Evolutionary conservation across 495 filamentous ascomycete genomes (phyloP).

Genomic region (Sphaerosporella brunnea): DNA sequence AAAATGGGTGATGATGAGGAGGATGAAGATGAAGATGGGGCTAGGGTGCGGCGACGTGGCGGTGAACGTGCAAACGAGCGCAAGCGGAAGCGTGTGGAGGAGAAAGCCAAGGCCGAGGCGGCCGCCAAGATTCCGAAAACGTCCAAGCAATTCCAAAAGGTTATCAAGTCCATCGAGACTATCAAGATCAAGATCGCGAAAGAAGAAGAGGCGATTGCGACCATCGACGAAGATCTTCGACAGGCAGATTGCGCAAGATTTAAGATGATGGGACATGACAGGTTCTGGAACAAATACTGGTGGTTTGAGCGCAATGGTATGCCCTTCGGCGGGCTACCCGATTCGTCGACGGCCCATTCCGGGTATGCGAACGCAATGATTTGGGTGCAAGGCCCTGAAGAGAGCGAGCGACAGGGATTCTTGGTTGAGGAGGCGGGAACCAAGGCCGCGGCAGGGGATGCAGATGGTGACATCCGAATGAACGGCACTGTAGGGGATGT

Average conservation of each 20-base stretch:
- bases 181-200: constrained; percentile 60
- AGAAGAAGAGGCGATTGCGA: constrained; percentile 65
- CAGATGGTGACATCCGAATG: constrained; percentile 33
- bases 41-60: constrained; percentile 56
- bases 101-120: constrained; percentile 63
- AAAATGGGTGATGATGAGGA: constrained; percentile 45
- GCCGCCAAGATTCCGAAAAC: constrained; percentile 74
- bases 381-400: constrained; percentile 91
- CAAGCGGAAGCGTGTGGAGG: constrained; percentile 61
- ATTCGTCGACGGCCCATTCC: constrained; percentile 70
- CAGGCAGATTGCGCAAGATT: constrained; percentile 87
- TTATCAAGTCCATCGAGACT: constrained; percentile 72
- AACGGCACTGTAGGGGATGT: constrained; percentile 39
- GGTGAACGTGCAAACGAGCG: constrained; percentile 58
- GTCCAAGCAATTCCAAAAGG: constrained; percentile 62
- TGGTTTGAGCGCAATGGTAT: constrained; percentile 99
- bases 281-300: constrained; percentile 96
- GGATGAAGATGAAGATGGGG: constrained; percentile 44
- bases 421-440: constrained; percentile 38
- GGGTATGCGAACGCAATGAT: constrained; percentile 84
- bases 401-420: constrained; percentile 68
- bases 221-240: constrained; percentile 75
- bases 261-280: constrained; percentile 70
- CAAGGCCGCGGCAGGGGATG: constrained; percentile 30
- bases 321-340: constrained; percentile 78